phyloP scores from a whole-genome alignment of 83 land plant species.

The Diphasiastrum complanatum region DNA sequence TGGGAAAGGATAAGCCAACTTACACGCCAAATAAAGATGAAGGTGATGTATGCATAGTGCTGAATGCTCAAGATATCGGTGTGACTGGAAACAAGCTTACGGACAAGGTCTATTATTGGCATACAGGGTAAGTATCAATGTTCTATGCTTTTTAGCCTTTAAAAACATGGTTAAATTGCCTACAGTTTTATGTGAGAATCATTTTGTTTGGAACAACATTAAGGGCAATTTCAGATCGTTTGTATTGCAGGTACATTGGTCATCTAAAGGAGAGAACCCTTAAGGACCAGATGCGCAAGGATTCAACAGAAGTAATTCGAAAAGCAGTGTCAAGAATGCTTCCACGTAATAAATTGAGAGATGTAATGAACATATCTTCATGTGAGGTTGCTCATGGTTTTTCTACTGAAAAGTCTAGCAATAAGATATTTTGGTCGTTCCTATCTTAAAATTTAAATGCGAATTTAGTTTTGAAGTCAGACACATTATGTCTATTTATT shows the following conservation, averaged over 20 bases:
- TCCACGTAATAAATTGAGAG: constrained; percentile 77
- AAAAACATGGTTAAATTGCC: background rate
- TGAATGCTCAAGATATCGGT: constrained; percentile 77
- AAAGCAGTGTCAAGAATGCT: constrained; percentile 96
- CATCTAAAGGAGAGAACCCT: constrained; percentile 80
- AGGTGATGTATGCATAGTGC: constrained; percentile 88
- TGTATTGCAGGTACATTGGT: constrained; percentile 60
- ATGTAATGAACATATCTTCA: constrained; percentile 39
- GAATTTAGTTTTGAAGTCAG: too few relatives aligned
- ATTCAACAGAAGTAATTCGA: constrained; percentile 86
- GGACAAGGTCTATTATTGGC: constrained; percentile 78
- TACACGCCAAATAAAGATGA: constrained; percentile 75
- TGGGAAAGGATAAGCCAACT: constrained; percentile 93
- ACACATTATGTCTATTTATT: too few relatives aligned
- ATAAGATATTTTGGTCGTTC: too few relatives aligned
- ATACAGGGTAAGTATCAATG: constrained; percentile 59
- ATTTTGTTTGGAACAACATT: background rate
- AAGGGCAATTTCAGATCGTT: background rate
- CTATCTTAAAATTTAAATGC: too few relatives aligned
- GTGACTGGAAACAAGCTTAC: constrained; percentile 82
- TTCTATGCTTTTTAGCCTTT: background rate
- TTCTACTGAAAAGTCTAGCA: too few relatives aligned
- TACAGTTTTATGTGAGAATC: background rate
- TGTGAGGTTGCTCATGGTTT: background rate
- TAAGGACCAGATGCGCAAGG: constrained; percentile 74